These are phyloP conservation scores for Chamaenerion angustifolium DNA, from an alignment of 345 rosid genomes.

Conservation along the genomic window DNA sequence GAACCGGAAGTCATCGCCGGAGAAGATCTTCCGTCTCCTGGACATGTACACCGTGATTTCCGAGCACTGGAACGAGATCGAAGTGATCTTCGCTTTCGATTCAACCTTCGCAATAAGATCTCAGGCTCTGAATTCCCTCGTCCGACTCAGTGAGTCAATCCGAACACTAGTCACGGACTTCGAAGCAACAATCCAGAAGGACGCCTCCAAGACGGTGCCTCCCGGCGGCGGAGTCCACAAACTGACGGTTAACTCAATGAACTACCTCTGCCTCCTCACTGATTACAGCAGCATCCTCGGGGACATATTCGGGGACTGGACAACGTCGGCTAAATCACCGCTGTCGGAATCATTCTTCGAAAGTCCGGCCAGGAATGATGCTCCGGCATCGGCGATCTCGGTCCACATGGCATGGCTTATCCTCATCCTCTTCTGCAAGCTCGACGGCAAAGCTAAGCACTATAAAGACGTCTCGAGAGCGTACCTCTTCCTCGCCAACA, in stretches of 20 bases:
- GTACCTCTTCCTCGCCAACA: slow-evolving; percentile 17
- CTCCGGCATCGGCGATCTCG: slow-evolving; percentile 2
- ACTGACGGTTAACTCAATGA: slow-evolving; percentile 7
- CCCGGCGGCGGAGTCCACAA: slow-evolving; percentile 10
- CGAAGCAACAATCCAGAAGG: slow-evolving; percentile 8
- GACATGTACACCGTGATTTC: slow-evolving; percentile 12
- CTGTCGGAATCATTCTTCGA: slow-evolving; percentile 6
- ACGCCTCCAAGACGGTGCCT: slow-evolving; percentile 3
- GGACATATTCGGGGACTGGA: slow-evolving; percentile 6
- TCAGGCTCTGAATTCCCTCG: slow-evolving; percentile 4
- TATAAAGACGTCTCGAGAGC: slow-evolving; percentile 12
- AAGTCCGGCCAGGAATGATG: background rate
- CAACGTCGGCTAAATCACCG: background rate
- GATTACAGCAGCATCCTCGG: slow-evolving; percentile 5
- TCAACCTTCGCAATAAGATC: slow-evolving; percentile 8
- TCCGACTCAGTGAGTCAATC: slow-evolving; percentile 11
- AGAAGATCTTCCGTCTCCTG: slow-evolving; percentile 13
- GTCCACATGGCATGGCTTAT: slow-evolving; percentile 9
- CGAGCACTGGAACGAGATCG: slow-evolving; percentile 9
- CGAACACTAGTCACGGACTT: slow-evolving; percentile 6
- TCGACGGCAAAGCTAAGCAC: slow-evolving; percentile 10
- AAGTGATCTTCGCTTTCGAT: slow-evolving; percentile 7
- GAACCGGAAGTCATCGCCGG: slow-evolving; percentile 11
- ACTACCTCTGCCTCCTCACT: slow-evolving; percentile 6
- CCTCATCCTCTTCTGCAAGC: slow-evolving; percentile 16